Percentiles rank a stretch among this genome's conserved stretches.
These are phyloP conservation scores for Fusarium austroafricanum DNA, from an alignment of 2,329 filamentous ascomycete species.

Conservation along the genomic window DNA sequence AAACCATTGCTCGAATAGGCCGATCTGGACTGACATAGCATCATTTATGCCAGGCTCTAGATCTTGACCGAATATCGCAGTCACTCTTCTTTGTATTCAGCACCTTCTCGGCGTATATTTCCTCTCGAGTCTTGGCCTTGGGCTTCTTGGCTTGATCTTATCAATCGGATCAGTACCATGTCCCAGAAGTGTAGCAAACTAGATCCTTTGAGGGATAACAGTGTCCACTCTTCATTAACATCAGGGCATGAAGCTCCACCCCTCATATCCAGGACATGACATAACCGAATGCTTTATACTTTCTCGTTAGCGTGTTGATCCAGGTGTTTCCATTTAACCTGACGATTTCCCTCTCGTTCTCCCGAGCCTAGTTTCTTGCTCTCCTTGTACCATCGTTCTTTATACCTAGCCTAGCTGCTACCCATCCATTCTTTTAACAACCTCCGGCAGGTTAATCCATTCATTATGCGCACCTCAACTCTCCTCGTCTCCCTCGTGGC, in stretches of 20 bases:
- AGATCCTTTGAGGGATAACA: neutral
- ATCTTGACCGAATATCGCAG: neutral
- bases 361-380: neutral
- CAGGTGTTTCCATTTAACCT: neutral
- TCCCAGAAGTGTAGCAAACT: neutral
- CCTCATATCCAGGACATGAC: constrained; percentile 1
- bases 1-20: neutral
- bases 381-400: neutral
- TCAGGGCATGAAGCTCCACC: constrained; percentile 34
- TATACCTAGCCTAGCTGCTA: constrained; percentile 6
- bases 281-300: neutral
- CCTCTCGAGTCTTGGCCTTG: neutral
- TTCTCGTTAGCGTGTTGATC: neutral
- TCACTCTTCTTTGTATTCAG: neutral
- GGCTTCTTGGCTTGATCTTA: constrained; percentile 29
- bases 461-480: constrained; percentile 32
- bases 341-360: neutral
- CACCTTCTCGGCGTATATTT: neutral
- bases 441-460: constrained; percentile 25
- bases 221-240: constrained; percentile 33
- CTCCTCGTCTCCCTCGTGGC: constrained; percentile 38
- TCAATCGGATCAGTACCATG: constrained; percentile 33
- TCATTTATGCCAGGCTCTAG: neutral
- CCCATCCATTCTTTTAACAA: constrained; percentile 17
- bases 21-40: too few species aligned